Evolutionary conservation across 192 early-diverging fungal genomes (phyloP), one percentile per base, ranked within the genome.

Genomic region (Neocallimastix lanati): DNA sequence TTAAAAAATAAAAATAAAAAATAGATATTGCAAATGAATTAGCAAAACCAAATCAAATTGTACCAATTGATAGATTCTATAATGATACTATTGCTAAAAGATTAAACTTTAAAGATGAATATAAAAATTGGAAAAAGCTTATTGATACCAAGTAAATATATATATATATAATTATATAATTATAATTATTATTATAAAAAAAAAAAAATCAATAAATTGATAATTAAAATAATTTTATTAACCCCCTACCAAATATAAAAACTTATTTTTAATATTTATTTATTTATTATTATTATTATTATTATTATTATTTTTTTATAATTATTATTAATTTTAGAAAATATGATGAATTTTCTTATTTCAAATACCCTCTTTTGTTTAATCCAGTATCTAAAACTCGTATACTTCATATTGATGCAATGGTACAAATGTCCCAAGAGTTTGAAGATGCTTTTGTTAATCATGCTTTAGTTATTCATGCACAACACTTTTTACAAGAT

Each of bases 361-460:
- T 93, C 79, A 88, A 86, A 77, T 93, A 91, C 80, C 89, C 91
- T 12, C 92, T 93, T 78, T 83, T 94, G 28, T 83, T 80, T 78
- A 86, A 91, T 29, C 91, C 92, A 13, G 85, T 88, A 0, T 83
- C 89, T 28, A 93, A 93, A 79, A 87, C 88, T 15, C 88, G 92
- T 28, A 91, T 93, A 79, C 80, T 93, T 28, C 87, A 91, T 78
- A 88, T 93, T 76, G 92, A 93, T 81, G 88, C 92, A 3, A 90
- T 94, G 88, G 85, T 90, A 28, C 90, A 92, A 81, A 93, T 93
- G 93, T 89, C 88, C 2, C 85, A 86, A 5, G 89, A 92, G 80
- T 93, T 92, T 78, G 93, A 94, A 85, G 93, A 93, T 78, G 93
- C 93, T 0, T 93, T 91, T 78, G 93, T 93, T 1, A 90, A 93